These are phyloP conservation scores for Trypanosoma boissoni DNA, from an alignment of 208 protist genomes.

Conservation along the genomic window DNA sequence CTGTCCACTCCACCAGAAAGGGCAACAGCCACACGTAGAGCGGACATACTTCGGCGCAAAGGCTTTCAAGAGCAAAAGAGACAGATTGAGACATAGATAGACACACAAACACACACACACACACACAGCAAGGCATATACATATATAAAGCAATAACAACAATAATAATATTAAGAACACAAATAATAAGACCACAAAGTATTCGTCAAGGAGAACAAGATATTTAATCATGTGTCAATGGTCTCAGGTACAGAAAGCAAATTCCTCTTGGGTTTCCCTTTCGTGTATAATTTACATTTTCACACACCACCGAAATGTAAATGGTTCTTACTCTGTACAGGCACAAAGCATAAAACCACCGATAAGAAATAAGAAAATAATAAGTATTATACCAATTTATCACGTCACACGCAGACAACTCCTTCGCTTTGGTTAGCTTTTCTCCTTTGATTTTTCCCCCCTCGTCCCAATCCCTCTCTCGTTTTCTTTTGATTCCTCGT, in stretches of 20 bases:
- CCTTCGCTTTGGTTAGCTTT: not conserved
- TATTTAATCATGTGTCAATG: no score
- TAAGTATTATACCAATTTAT: not conserved
- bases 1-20: slow-evolving; percentile 86
- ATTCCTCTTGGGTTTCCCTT: no score
- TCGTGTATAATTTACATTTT: no score
- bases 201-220: no score
- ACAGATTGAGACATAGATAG: not conserved
- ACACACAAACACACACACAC: slow-evolving; percentile 16
- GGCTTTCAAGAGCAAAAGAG: not conserved
- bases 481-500: not conserved
- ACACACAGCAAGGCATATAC: no score
- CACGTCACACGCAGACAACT: not conserved
- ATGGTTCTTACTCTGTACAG: not conserved
- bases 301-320: no score
- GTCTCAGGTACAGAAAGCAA: no score
- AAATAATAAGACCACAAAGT: not conserved
- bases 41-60: not conserved
- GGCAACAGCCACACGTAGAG: slow-evolving; percentile 49
- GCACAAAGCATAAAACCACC: not conserved
- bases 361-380: not conserved
- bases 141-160: not conserved
- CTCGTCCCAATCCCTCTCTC: not conserved
- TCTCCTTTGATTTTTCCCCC: not conserved
- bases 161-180: no score